These are phyloP conservation scores for Fusarium penzigii DNA, from an alignment of 2,329 filamentous ascomycete species.

Conservation along the genomic window DNA sequence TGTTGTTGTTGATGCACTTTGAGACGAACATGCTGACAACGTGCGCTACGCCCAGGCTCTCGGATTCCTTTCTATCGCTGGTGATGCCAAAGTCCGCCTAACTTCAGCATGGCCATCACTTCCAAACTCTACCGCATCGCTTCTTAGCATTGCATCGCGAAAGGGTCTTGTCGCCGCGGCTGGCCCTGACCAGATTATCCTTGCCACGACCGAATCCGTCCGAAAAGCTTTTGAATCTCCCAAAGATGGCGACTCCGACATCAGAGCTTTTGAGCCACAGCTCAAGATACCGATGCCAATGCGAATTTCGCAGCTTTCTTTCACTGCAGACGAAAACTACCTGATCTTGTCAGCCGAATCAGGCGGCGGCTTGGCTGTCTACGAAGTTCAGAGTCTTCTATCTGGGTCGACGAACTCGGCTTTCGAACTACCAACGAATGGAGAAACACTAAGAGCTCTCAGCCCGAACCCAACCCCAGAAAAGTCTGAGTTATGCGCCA, in stretches of 20 bases:
- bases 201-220: slow-evolving; percentile 76
- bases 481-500: slow-evolving; percentile 73
- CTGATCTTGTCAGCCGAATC: slow-evolving; percentile 80
- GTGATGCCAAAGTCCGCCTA: slow-evolving; percentile 80
- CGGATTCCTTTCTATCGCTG: slow-evolving; percentile 77
- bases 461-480: slow-evolving; percentile 78
- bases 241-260: slow-evolving; percentile 62
- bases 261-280: slow-evolving; percentile 72
- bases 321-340: slow-evolving; percentile 86
- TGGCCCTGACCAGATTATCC: slow-evolving; percentile 74
- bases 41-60: slow-evolving; percentile 54
- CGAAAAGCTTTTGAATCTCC: slow-evolving; percentile 70
- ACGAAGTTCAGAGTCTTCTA: slow-evolving; percentile 69
- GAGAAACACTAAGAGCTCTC: slow-evolving; percentile 70
- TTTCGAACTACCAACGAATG: slow-evolving; percentile 77
- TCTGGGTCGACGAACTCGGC: slow-evolving; percentile 66
- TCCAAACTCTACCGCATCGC: slow-evolving; percentile 75
- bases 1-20: slow-evolving; percentile 10
- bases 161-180: slow-evolving; percentile 85
- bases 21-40: slow-evolving; percentile 18
- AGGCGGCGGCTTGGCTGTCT: slow-evolving; percentile 81
- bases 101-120: slow-evolving; percentile 76
- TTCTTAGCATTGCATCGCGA: slow-evolving; percentile 79
- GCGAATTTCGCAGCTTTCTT: slow-evolving; percentile 83
- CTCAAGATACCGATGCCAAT: slow-evolving; percentile 70